A percentile compares a stretch with the other conserved stretches of the same genome.
Evolutionary conservation across 768 basidiomycete species (phyloP).

Genomic region (Dioszegia crocea): DNA sequence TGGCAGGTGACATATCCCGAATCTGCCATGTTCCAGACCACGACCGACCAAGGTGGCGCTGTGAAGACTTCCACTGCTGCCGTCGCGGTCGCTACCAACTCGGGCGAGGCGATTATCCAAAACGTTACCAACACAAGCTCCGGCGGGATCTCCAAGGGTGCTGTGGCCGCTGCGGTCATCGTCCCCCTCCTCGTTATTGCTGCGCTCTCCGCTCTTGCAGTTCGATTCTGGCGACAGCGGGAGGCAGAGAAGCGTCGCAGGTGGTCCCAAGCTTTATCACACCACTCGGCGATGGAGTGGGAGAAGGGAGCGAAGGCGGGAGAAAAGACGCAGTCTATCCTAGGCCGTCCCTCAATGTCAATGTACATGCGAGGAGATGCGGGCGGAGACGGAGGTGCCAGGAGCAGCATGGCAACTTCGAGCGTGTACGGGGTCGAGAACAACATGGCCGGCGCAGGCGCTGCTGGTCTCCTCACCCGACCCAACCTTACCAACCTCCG

Average conservation of each 20-base stretch:
- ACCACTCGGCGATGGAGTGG: constrained; percentile 46
- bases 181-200: constrained; percentile 43
- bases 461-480: constrained; percentile 19
- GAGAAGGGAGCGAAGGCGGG: constrained; percentile 39
- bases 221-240: constrained; percentile 42
- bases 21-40: constrained; percentile 37
- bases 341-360: constrained; percentile 30
- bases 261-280: constrained; percentile 47
- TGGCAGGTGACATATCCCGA: constrained; percentile 46
- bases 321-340: constrained; percentile 37
- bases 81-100: constrained; percentile 33
- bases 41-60: constrained; percentile 26
- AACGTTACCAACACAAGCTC: constrained; percentile 25
- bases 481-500: constrained; percentile 22
- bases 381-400: neutral
- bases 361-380: constrained; percentile 7
- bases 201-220: constrained; percentile 33
- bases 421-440: constrained; percentile 45
- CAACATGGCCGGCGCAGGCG: constrained; percentile 47
- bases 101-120: constrained; percentile 41
- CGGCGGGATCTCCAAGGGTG: constrained; percentile 42
- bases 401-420: constrained; percentile 23
- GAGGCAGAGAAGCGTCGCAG: constrained; percentile 47
- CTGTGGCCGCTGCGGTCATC: constrained; percentile 47
- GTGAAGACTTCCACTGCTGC: constrained; percentile 35